phyloP scores from a whole-genome alignment of 73 alveolate species.

The Tetrahymena thermophila region DNA sequence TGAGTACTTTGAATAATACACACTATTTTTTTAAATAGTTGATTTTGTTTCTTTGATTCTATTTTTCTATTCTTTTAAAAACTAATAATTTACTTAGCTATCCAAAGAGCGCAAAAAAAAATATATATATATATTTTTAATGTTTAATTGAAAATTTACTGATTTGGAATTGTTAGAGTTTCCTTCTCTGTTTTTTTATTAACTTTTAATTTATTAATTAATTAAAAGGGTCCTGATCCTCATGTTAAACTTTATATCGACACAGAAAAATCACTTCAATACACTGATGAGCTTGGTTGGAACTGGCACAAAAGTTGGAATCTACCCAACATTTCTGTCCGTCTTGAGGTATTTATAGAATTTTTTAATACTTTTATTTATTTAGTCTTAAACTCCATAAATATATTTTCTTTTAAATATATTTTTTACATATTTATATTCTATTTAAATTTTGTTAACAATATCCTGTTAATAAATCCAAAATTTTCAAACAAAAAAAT shows the following conservation, averaged over 20 bases:
- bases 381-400: too few species aligned
- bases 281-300: conserved; percentile 51
- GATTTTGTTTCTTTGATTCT: background rate
- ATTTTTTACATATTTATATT: too few species aligned
- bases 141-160: background rate
- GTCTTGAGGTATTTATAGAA: conserved; percentile 39
- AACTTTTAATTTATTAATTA: background rate
- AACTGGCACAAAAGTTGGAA: conserved; percentile 71
- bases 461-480: background rate
- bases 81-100: background rate
- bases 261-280: conserved; percentile 49
- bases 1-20: background rate
- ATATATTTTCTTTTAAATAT: too few species aligned
- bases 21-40: background rate
- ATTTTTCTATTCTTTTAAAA: background rate
- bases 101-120: background rate
- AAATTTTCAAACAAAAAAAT: too few species aligned
- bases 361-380: too few species aligned
- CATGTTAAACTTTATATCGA: conserved; percentile 46
- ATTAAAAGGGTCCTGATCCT: conserved; percentile 40
- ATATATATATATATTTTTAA: too few species aligned
- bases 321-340: conserved; percentile 57
- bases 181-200: background rate
- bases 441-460: too few species aligned
- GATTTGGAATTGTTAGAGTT: background rate